Evolutionary conservation across 805 yeast genomes (phyloP), one percentile per base, ranked within the genome.

Genomic region (Metschnikowia orientalis): DNA sequence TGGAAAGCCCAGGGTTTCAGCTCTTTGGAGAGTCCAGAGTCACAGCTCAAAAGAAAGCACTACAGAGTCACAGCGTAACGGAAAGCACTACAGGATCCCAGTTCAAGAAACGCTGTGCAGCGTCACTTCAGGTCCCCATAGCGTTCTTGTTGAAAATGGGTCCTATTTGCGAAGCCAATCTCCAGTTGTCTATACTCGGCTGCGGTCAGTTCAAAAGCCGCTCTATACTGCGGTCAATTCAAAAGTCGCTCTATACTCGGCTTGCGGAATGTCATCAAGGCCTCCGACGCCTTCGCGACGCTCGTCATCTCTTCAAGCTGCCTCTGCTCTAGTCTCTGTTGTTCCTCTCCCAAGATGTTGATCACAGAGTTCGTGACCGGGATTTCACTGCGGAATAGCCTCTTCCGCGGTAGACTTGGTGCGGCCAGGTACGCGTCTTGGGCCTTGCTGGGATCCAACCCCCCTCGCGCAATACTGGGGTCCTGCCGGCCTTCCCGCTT

Each of bases 221-320:
- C 28, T 64, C 69, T 20, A 5, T 20, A 12, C 18, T 41, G 35
- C 31, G 34, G 26, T 34, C 46, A 65, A 40, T 66, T 66, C 35
- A 66, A 54, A 29, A 66, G 56, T 35, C 55, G 57, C 28, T 64
- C 69, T 26, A 65, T 66, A 37, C 63, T 59, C 5, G 68, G 61
- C 47, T 65, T 63, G 22, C 70, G 49, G 34, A 66, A 54, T 2
- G 68, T 53, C 33, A 66, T 48, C 23, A 66, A 52, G 1, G 67
- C 58, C 32, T 59, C 57, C 5, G 64, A 53, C 3, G 71, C 71
- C 39, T 56, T 62, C 25, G 60, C 46, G 8, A 43, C 37, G 11
- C 28, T 35, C 3, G 32, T 31, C 11, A 28, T 58, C 8, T 44
- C 48, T 11, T 38, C 40, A n/a, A n/a, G n/a, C n/a, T n/a, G n/a